A percentile compares a stretch with the other conserved stretches of the same genome.
Evolutionary conservation across 106 monocot genomes (phyloP).

Genomic region (Apostasia shenzhenica): DNA sequence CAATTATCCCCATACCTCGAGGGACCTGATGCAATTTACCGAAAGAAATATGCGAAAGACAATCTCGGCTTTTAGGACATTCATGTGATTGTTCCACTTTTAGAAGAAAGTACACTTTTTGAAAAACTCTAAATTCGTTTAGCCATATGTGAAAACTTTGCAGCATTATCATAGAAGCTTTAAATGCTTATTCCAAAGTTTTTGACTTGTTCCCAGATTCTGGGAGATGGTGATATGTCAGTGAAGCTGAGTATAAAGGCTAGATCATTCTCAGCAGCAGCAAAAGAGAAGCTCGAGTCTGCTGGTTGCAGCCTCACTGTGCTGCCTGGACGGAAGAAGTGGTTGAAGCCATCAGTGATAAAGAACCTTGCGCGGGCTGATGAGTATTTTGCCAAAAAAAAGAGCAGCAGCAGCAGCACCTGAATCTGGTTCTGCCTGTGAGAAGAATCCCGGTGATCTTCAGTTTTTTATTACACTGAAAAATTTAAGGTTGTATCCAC

Average conservation of each 20-base stretch:
- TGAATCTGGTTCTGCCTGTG: background rate
- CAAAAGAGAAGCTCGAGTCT: constrained; percentile 82
- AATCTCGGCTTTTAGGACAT: too few relatives aligned
- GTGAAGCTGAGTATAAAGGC: constrained; percentile 82
- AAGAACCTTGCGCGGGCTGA: constrained; percentile 90
- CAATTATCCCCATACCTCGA: too few relatives aligned
- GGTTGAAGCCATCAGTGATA: constrained; percentile 77
- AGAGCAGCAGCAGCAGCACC: constrained; percentile 26
- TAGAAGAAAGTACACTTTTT: too few relatives aligned
- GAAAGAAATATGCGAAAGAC: too few relatives aligned
- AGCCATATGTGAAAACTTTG: too few relatives aligned
- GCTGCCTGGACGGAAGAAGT: constrained; percentile 82
- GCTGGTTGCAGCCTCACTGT: constrained; percentile 69
- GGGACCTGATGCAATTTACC: too few relatives aligned
- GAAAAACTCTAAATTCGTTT: too few relatives aligned
- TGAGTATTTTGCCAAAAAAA: constrained; percentile 83
- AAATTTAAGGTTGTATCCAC: too few relatives aligned
- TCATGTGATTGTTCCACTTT: too few relatives aligned
- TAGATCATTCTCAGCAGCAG: constrained; percentile 59
- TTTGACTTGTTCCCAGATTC: constrained; percentile 27
- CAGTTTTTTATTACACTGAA: too few relatives aligned
- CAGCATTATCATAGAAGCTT: too few relatives aligned
- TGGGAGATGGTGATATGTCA: constrained; percentile 69
- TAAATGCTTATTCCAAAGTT: background rate
- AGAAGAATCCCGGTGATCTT: too few relatives aligned